Evolutionary conservation across 2,329 filamentous ascomycete species (phyloP), one percentile per base, ranked within the genome.

Genomic region (Calcarisporium arbuscula): DNA sequence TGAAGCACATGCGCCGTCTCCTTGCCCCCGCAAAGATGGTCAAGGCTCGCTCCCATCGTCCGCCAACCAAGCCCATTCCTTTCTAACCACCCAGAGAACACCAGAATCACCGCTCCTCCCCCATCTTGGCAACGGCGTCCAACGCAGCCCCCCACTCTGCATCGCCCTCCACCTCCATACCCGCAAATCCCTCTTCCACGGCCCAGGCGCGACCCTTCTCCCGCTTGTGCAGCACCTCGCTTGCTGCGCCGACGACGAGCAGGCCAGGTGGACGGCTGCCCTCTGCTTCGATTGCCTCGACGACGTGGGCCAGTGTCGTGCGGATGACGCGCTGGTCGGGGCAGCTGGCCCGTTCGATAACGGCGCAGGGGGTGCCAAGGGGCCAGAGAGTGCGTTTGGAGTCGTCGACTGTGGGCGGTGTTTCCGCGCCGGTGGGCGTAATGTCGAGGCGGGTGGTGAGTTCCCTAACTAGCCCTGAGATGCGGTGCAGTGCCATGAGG

Each of bases 281-380:
- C 52, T 94, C 87, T 32, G 85, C 78, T 56, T 95, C 88, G 29
- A 98, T 80, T 0, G 92, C 92, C 34, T 79, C 72, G 17, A 74
- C 83, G 2, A 96, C 86, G 49, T 82, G 73, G 47, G 80, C 73
- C 17, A 98, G 62, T 1, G 87, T 95, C 2, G 88, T 92, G 36
- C 92, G 72, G 19, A 98, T 89, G 12, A 98, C 85, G 31, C 90
- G 72, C 64, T 98, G 92, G 54, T 98, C 92, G 0, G 87, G 84
- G 54, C 92, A 98, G 41, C 85, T 94, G 6, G 92, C 92, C 22
- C 92, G 74, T 61, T 98, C 92, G 36, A 98, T 74, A 9, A 98
- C 89, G 1, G 90, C 89, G 51, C 90, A 95, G 0, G 90, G 88
- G 1, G 88, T 92, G n/a, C 65, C 60, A 21, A 60, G 61, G 0